A percentile compares a stretch with the other conserved stretches of the same genome.
Conservation (phyloP, 495 filamentous ascomycete genomes). For the Penicillium cataractarum region DNA sequence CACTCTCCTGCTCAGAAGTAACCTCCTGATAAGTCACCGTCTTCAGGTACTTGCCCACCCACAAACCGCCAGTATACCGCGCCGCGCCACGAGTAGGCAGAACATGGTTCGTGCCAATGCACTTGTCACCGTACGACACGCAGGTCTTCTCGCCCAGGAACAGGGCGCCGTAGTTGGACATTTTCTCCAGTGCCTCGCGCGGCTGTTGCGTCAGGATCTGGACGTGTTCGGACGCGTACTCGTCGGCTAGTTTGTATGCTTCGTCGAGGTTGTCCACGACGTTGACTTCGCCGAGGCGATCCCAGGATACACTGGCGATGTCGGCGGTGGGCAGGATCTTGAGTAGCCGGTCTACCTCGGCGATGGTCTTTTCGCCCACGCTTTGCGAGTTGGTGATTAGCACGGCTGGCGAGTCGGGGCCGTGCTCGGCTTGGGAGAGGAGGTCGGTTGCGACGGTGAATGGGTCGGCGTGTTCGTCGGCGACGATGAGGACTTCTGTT, state of each 20-base stretch:
- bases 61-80: conserved; percentile 53
- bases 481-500: conserved; percentile 57
- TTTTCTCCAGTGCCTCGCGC: conserved; percentile 52
- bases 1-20: conserved; percentile 44
- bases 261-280: conserved; percentile 48
- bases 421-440: conserved; percentile 57
- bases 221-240: conserved; percentile 57
- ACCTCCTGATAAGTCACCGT: conserved; percentile 60
- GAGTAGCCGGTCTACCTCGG: conserved; percentile 43
- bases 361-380: conserved; percentile 45
- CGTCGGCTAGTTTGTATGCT: conserved; percentile 53
- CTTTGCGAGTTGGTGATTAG: conserved; percentile 51
- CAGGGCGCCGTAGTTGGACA: conserved; percentile 54
- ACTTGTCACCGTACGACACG: conserved; percentile 57
- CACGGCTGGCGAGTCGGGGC: conserved; percentile 53
- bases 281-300: conserved; percentile 51
- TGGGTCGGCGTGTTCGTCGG: conserved; percentile 54
- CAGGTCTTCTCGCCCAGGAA: conserved; percentile 59
- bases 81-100: conserved; percentile 53
- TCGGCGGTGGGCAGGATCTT: conserved; percentile 45
- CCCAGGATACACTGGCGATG: conserved; percentile 49
- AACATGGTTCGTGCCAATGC: conserved; percentile 59
- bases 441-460: conserved; percentile 56
- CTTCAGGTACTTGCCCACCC: conserved; percentile 56
- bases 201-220: conserved; percentile 55